Evolutionary conservation across 208 protist species (phyloP).

Genomic region (Leishmania turanica): DNA sequence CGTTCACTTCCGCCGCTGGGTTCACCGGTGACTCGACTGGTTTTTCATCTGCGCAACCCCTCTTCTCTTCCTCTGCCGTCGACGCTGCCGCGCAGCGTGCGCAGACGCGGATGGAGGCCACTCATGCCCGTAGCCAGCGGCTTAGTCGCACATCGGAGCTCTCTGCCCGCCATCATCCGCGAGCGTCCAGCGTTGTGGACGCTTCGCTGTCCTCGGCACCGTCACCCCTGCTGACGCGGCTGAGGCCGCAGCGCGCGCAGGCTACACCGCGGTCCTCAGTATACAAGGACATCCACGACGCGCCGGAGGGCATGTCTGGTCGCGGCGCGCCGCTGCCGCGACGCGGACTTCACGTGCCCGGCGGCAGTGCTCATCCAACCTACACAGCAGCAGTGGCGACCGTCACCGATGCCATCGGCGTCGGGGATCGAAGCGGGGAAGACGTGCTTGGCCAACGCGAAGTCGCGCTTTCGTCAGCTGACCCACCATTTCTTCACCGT

Average conservation of each 20-base stretch:
- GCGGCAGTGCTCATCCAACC: not conserved
- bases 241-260: not conserved
- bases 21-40: not conserved
- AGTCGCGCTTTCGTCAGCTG: no score
- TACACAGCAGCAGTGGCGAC: not conserved
- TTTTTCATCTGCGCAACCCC: not conserved
- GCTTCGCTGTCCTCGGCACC: not conserved
- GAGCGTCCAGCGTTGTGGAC: not conserved
- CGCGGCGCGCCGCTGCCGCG: not conserved
- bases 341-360: not conserved
- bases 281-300: not conserved
- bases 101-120: constrained; percentile 3
- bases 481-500: no score
- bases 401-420: no score
- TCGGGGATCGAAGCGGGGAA: no score
- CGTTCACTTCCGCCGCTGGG: not conserved
- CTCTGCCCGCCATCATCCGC: not conserved
- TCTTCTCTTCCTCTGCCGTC: not conserved
- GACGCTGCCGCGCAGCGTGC: not conserved
- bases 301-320: constrained; percentile 2
- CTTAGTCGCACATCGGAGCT: not conserved
- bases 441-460: no score
- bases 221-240: not conserved
- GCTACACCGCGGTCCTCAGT: not conserved
- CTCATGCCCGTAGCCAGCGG: not conserved